A percentile compares a stretch with the other conserved stretches of the same genome.
Evolutionary conservation across 192 early-diverging fungal genomes (phyloP).

Genomic region (Fimicolochytrium jonesii): DNA sequence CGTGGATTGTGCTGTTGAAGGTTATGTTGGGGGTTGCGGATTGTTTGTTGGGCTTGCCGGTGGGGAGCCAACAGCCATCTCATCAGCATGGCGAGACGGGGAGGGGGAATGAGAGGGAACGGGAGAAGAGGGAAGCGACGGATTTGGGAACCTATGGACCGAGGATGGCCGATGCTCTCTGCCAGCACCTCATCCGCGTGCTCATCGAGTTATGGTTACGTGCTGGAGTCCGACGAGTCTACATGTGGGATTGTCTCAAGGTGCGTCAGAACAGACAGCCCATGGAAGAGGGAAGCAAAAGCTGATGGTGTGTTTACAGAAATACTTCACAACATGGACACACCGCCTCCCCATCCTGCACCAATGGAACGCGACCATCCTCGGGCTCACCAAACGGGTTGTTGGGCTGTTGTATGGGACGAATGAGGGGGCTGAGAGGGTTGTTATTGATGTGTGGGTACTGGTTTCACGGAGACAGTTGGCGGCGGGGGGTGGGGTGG

Average conservation of each 20-base stretch:
- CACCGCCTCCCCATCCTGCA: constrained; percentile 66
- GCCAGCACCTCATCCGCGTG: constrained; percentile 64
- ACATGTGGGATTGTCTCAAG: constrained; percentile 80
- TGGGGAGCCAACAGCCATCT: constrained; percentile 14
- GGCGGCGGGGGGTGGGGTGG: too few relatives aligned
- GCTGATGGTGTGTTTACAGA: too few relatives aligned
- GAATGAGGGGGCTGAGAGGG: constrained; percentile 57
- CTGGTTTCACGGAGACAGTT: too few relatives aligned
- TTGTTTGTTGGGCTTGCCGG: constrained; percentile 59
- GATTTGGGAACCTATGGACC: too few relatives aligned
- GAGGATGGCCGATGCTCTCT: constrained; percentile 73
- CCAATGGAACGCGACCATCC: constrained; percentile 69
- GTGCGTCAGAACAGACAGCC: not conserved
- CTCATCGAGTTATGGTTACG: constrained; percentile 77
- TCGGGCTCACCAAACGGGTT: constrained; percentile 68
- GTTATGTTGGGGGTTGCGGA: constrained; percentile 76
- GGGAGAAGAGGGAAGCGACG: not conserved
- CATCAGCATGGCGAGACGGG: not conserved
- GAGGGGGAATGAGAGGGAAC: not conserved
- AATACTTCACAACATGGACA: constrained; percentile 58
- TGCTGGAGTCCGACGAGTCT: constrained; percentile 56
- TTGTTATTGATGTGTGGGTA: constrained; percentile 42
- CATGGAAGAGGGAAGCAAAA: not conserved
- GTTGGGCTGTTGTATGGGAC: constrained; percentile 64
- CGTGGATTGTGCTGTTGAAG: constrained; percentile 77